These are phyloP conservation scores for Sideroxylon spinosum DNA, from an alignment of 179 eudicot species.

Conservation along the genomic window DNA sequence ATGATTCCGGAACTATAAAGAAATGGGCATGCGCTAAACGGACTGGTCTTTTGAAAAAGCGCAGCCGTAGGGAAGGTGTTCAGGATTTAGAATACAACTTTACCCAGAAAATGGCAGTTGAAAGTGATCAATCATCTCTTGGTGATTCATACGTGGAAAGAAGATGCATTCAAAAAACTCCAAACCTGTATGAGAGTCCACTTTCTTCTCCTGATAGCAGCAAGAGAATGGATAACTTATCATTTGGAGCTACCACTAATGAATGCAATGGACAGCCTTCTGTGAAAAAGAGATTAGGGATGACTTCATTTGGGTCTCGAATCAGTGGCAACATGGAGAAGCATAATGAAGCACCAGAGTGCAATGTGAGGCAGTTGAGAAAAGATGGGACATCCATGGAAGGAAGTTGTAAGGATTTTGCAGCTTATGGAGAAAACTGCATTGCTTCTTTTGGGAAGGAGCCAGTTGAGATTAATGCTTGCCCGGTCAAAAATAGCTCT, in stretches of 20 bases:
- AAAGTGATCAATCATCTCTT: constrained; percentile 25
- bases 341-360: constrained; percentile 18
- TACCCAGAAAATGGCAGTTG: constrained; percentile 25
- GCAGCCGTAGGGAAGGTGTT: constrained; percentile 24
- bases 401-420: constrained; percentile 21
- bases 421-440: constrained; percentile 8
- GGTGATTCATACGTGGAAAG: constrained; percentile 22
- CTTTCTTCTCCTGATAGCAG: constrained; percentile 25
- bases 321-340: constrained; percentile 20
- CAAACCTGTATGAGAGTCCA: constrained; percentile 26
- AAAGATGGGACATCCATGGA: constrained; percentile 19
- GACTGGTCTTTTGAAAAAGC: constrained; percentile 38
- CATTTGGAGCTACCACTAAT: constrained; percentile 10
- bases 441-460: constrained; percentile 6
- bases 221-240: constrained; percentile 22
- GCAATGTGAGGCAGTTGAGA: constrained; percentile 21
- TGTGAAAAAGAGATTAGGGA: constrained; percentile 25
- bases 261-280: constrained; percentile 25
- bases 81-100: constrained; percentile 23
- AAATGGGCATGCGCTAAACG: constrained; percentile 43
- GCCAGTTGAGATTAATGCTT: constrained; percentile 18
- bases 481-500: constrained; percentile 18
- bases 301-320: constrained; percentile 22
- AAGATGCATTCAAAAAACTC: constrained; percentile 19
- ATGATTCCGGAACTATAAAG: constrained; percentile 37